Base-by-base conservation (phyloP, 805 yeast species). In the Torulaspora microellipsoides region DNA sequence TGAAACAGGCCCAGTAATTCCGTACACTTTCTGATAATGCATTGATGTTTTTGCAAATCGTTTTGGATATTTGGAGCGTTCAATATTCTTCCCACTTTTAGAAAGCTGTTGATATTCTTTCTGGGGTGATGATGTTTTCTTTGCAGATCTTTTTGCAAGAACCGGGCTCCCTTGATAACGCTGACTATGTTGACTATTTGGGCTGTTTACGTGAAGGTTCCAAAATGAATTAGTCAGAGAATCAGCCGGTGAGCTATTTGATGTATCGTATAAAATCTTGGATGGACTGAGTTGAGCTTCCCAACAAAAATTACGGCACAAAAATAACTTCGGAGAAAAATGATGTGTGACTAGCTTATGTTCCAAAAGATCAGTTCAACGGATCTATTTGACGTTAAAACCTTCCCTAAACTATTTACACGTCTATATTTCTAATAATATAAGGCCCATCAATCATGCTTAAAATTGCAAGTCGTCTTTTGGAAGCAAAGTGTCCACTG, bases 1-100 rank as follows among this genome's bases (percentile, higher is more conserved):
- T 0, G 97, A 87, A 31, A 91, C 85, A 1, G 98, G 97, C 13
- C 66, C 67, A 17, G 67, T 63, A 8, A 63, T 62, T 49, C 67
- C 67, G 38, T 56, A 62, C 25, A 56, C 56, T 43, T 60, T 62
- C 38, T 63, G 66, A 42, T 59, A 62, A 39, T 53, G 60, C 67
- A 62, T 62, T 27, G 17, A 14, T 11, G 15, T 28, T 8, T 20
- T 13, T 13, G n/a, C 32, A 11, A 15, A 31, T 15, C 14, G 11
- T 28, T 27, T 28, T 13, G 38, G n/a, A 9, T 12, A 23, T 15
- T 31, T 12, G 7, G 15, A 12, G 15, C n/a, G n/a, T n/a, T 34
- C 11, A 20, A 15, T 20, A 7, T 20, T 20, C 6, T 20, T 20
- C 7, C 25, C 25, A 20, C 25, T 20, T 20, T 20, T 20, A 20